Percentiles rank a stretch among this genome's conserved stretches.
Evolutionary conservation across 148 eudicot species (phyloP).

Genomic region (Arbutus unedo): DNA sequence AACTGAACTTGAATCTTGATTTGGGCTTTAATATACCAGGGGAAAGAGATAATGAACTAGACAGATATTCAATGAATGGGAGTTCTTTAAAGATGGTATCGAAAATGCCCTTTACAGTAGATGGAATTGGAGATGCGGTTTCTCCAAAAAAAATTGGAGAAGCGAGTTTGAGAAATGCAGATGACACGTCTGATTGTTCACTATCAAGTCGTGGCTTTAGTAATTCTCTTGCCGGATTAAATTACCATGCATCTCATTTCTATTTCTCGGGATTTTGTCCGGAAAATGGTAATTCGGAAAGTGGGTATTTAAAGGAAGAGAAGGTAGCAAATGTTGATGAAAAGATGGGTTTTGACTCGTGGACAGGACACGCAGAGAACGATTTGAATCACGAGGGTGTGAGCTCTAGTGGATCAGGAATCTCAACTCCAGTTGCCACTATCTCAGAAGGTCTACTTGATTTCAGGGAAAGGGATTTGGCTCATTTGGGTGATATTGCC

Average conservation of each 20-base stretch:
- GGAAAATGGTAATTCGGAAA: slow-evolving; percentile 23
- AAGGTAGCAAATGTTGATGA: slow-evolving; percentile 12
- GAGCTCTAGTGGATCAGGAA: slow-evolving; percentile 18
- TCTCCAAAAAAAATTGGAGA: slow-evolving; percentile 7
- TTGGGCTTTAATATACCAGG: slow-evolving; percentile 17
- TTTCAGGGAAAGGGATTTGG: slow-evolving; percentile 25
- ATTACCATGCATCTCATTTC: slow-evolving; percentile 12
- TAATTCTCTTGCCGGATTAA: slow-evolving; percentile 20
- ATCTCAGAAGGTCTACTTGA: slow-evolving; percentile 26
- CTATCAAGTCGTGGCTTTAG: slow-evolving; percentile 13
- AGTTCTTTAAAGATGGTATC: slow-evolving; percentile 8
- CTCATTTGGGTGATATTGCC: slow-evolving; percentile 14
- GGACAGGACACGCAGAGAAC: slow-evolving; percentile 14
- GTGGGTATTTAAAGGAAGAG: slow-evolving; percentile 10
- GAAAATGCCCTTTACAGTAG: slow-evolving; percentile 6
- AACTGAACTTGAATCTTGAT: slow-evolving; percentile 23
- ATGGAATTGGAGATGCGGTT: slow-evolving; percentile 17
- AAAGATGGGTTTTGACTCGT: slow-evolving; percentile 16
- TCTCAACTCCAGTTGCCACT: slow-evolving; percentile 22
- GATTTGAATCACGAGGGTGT: slow-evolving; percentile 14
- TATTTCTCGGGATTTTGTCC: slow-evolving; percentile 14
- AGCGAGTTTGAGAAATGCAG: neutral
- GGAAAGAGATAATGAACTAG: slow-evolving; percentile 21
- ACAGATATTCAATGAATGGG: neutral
- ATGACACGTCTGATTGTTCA: slow-evolving; percentile 16